Percentiles rank a stretch among this genome's conserved stretches.
These are phyloP conservation scores for Fraxinus albicans DNA, from an alignment of 305 asterid genomes.

Conservation along the genomic window DNA sequence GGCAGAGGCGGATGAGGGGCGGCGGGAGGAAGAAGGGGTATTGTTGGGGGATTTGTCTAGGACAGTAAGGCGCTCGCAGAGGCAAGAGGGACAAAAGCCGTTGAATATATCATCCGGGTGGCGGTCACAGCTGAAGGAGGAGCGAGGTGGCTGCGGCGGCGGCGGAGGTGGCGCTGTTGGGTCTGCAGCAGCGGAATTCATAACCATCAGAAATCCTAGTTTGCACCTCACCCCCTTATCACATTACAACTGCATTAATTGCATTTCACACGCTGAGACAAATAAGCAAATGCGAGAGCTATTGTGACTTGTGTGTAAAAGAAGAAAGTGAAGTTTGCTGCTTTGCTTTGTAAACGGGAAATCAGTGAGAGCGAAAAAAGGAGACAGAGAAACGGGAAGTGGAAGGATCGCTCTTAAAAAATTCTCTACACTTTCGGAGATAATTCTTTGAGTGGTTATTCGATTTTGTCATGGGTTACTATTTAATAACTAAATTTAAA, in stretches of 20 bases:
- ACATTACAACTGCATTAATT: not conserved
- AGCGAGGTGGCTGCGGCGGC: slow-evolving; percentile 38
- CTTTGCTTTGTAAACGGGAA: not conserved
- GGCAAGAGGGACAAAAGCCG: slow-evolving; percentile 54
- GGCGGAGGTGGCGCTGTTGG: slow-evolving; percentile 46
- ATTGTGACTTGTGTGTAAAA: not conserved
- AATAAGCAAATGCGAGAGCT: not conserved
- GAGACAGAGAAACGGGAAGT: not conserved
- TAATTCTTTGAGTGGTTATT: too few species aligned
- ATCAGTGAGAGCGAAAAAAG: not conserved
- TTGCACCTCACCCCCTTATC: not conserved
- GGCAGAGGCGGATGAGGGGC: slow-evolving; percentile 56
- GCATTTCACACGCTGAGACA: not conserved
- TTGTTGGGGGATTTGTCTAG: slow-evolving; percentile 53
- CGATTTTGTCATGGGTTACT: too few species aligned
- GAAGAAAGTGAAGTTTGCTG: not conserved
- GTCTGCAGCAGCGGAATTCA: slow-evolving; percentile 48
- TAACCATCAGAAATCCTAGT: slow-evolving; percentile 19
- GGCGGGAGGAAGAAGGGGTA: slow-evolving; percentile 28
- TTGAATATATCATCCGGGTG: slow-evolving; percentile 49
- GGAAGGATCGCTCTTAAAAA: too few species aligned
- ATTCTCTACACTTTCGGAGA: too few species aligned
- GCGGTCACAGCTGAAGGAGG: slow-evolving; percentile 54
- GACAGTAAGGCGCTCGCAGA: slow-evolving; percentile 47
- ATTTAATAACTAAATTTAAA: too few species aligned